Evolutionary conservation across 768 basidiomycete genomes (phyloP).

Genomic region (Leccinum barrowsii): DNA sequence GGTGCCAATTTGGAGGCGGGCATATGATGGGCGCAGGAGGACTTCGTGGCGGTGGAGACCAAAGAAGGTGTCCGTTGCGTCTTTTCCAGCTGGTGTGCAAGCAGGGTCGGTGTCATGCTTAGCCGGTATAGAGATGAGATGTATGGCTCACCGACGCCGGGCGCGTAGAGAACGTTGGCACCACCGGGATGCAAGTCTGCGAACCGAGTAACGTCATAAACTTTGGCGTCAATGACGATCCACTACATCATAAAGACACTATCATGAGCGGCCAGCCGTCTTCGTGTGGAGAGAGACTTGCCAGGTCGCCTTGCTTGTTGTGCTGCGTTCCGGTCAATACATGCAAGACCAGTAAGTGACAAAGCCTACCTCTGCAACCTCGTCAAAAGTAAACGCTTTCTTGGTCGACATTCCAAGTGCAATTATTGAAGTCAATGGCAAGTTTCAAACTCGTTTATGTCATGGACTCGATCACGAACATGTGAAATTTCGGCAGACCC

Average conservation of each 20-base stretch:
- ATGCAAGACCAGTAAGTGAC: neutral
- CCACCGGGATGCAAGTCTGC: slow-evolving; percentile 85
- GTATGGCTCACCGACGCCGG: slow-evolving; percentile 53
- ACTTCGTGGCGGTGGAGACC: slow-evolving; percentile 83
- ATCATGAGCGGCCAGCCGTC: neutral
- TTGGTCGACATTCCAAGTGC: slow-evolving; percentile 18
- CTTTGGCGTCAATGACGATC: slow-evolving; percentile 77
- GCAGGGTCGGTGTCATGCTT: neutral
- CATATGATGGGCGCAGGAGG: slow-evolving; percentile 67
- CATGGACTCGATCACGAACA: neutral
- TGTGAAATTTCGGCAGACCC: neutral
- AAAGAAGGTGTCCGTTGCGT: slow-evolving; percentile 80
- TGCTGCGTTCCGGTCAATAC: slow-evolving; percentile 49
- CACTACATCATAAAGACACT: slow-evolving; percentile 45
- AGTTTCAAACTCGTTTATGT: neutral
- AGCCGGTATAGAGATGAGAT: neutral
- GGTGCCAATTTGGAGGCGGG: slow-evolving; percentile 64
- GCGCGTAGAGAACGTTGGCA: slow-evolving; percentile 63
- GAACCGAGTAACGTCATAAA: slow-evolving; percentile 81
- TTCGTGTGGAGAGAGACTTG: slow-evolving; percentile 30
- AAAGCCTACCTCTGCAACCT: slow-evolving; percentile 62
- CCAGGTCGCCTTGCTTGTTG: slow-evolving; percentile 81
- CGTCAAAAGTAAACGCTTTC: slow-evolving; percentile 48
- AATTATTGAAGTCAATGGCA: neutral
- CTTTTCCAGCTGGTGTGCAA: slow-evolving; percentile 53